A percentile compares a stretch with the other conserved stretches of the same genome.
Evolutionary conservation across 306 rosid species (phyloP).

Genomic region (Abrus precatorius): DNA sequence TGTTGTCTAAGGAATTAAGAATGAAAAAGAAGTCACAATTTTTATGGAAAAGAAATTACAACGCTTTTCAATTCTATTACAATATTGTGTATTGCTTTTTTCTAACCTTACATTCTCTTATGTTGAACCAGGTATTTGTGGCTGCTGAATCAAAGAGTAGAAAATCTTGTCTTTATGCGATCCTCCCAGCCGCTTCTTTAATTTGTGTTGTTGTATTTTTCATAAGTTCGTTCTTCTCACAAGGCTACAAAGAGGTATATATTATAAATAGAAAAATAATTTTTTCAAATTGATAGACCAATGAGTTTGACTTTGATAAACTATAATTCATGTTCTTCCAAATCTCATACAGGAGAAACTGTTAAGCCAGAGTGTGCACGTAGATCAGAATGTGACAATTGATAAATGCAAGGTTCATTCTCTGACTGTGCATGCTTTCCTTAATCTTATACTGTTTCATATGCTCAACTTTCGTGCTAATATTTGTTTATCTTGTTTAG

Average conservation of each 20-base stretch:
- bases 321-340: constrained; percentile 30
- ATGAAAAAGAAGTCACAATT: background rate
- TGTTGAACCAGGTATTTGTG: constrained; percentile 55
- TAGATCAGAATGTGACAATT: constrained; percentile 10
- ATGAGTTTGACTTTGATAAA: constrained; percentile 29
- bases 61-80: background rate
- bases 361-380: constrained; percentile 50
- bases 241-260: constrained; percentile 67
- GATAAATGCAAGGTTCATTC: constrained; percentile 77
- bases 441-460: background rate
- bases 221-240: constrained; percentile 48
- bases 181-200: constrained; percentile 66
- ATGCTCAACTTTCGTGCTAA: constrained; percentile 39
- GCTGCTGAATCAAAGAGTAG: constrained; percentile 54
- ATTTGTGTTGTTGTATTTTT: constrained; percentile 56
- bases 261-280: too few species aligned
- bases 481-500: constrained; percentile 61
- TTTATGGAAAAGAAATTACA: background rate
- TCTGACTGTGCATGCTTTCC: background rate
- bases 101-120: constrained; percentile 15
- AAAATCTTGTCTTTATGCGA: constrained; percentile 56
- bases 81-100: background rate
- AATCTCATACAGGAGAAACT: constrained; percentile 50
- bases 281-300: background rate
- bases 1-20: background rate